Base-by-base conservation (phyloP, 306 rosid species). In the Heteromeles arbutifolia region DNA sequence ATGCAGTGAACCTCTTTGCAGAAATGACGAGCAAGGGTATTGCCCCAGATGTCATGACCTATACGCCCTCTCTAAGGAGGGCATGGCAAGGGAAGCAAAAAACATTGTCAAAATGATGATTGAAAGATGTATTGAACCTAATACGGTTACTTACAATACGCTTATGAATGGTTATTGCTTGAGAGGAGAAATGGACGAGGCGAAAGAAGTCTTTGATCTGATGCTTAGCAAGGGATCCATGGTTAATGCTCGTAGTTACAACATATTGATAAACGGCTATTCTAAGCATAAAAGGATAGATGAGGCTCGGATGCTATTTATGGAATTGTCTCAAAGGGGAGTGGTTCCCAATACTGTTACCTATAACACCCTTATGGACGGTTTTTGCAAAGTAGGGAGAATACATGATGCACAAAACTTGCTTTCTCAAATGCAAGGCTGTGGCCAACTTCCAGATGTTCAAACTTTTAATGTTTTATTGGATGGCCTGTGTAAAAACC, bases 1-100 rank as follows among this genome's bases (percentile, higher is more conserved):
- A 86, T 75, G 88, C 81, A 44, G 44, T 77, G 28, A 54, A 11
- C 13, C 78, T 82, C 61, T 82, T 82, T 18, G 44, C 12, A 5
- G 83, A 84, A 70, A 84, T 87, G 76, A 59, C 8, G 2, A 26
- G 28, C 4, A 77, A 68, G 13, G 72, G 57, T 44, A 44, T 68
- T 68, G 37, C 72, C 56, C 72, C 57, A 22, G 0, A 25, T 5
- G 34, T 68, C n/a, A 15, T 68, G 14, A 44, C 72, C 13, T 68
- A 24, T 24, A 68, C 12, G 11, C n/a, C n/a, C n/a, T n/a, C n/a
- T 68, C 56, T 0, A 50, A 45, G 41, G 71, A 74, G 25, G 71
- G 62, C 8, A 28, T 63, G 70, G 68, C n/a, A 0, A 12, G 8
- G 32, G 78, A 74, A 64, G 61, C 78, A 1, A 31, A 74, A 63